These are phyloP conservation scores for Pichia nanzhaoensis DNA, from an alignment of 805 yeast genomes.

Conservation along the genomic window DNA sequence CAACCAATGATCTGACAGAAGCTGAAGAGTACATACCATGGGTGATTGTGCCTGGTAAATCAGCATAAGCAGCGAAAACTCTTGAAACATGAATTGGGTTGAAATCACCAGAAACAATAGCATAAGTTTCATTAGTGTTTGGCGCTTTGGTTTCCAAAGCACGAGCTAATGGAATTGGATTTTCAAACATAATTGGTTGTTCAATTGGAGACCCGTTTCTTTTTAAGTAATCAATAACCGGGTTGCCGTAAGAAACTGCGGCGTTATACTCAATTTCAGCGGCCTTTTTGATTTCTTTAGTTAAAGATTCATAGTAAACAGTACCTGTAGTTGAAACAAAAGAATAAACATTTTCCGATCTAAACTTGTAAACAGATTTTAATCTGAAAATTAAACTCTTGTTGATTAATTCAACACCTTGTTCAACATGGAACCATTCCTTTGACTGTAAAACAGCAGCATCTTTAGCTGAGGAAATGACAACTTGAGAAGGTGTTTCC, in stretches of 20 bases:
- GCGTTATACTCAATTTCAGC: slow-evolving; percentile 85
- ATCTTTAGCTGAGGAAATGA: slow-evolving; percentile 71
- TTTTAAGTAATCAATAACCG: slow-evolving; percentile 86
- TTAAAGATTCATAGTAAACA: slow-evolving; percentile 81
- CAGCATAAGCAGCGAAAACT: slow-evolving; percentile 88
- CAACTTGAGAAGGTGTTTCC: slow-evolving; percentile 82
- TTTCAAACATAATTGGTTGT: slow-evolving; percentile 87
- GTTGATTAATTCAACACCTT: slow-evolving; percentile 62
- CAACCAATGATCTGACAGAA: slow-evolving; percentile 88
- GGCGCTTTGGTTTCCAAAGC: slow-evolving; percentile 76
- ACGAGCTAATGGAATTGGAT: slow-evolving; percentile 74
- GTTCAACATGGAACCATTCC: slow-evolving; percentile 93
- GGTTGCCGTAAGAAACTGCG: slow-evolving; percentile 92
- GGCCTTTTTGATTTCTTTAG: slow-evolving; percentile 79
- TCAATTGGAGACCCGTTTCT: slow-evolving; percentile 92
- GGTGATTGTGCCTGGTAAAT: slow-evolving; percentile 94
- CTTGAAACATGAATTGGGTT: slow-evolving; percentile 97
- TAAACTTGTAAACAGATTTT: slow-evolving; percentile 76
- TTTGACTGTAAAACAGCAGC: slow-evolving; percentile 89
- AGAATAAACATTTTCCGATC: slow-evolving; percentile 66
- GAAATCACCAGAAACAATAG: slow-evolving; percentile 95
- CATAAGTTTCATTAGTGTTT: slow-evolving; percentile 92
- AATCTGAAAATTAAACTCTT: slow-evolving; percentile 85
- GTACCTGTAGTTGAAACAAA: slow-evolving; percentile 81
- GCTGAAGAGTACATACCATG: slow-evolving; percentile 99